Base-by-base conservation (phyloP, 306 rosid species). In the Pterocarpus macrocarpus region DNA sequence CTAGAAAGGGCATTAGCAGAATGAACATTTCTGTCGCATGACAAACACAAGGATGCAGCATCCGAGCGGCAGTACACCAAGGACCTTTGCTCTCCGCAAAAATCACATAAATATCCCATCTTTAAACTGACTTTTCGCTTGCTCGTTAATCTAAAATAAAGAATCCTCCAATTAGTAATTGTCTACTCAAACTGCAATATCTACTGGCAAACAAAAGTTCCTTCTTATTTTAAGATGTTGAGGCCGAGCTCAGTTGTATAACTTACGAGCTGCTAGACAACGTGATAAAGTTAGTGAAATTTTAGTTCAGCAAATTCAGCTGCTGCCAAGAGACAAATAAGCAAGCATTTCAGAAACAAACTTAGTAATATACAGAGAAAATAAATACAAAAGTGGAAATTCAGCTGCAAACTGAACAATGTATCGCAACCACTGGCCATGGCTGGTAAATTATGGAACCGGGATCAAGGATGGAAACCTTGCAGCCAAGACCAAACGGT, bases 21-120 rank as follows among this genome's bases (percentile, higher is more conserved):
- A 83, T 96, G 99, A 74, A 96, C 98, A 81, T 85, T 90, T 16
- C 99, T 91, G 81, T 96, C 99, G 35, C 99, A 96, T 1, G 97
- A 94, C 77, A 96, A 87, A 81, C 99, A 96, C 69, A 96, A 89
- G 85, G 92, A 92, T 2, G 99, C 99, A 30, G 90, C 88, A 83
- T 96, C 99, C 2, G 98, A 92, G 49, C 97, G 98, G 83, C 99
- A 96, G 85, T 92, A 90, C 64, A 96, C 99, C 96, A 91, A 64
- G 47, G 99, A 86, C 87, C 97, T 88, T 83, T 92, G 94, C 10
- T 90, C 92, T 61, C 91, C 97, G 13, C 99, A 96, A 87, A 90
- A 94, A 59, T 94, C 98, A 44, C 99, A 96, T 8, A 89, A 63
- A 80, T 88, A 96, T 68, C 99, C 97, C 99, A 96, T 96, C 81